phyloP scores from a whole-genome alignment of 352 stramenopile genomes.

The Phytophthora crassamura region DNA sequence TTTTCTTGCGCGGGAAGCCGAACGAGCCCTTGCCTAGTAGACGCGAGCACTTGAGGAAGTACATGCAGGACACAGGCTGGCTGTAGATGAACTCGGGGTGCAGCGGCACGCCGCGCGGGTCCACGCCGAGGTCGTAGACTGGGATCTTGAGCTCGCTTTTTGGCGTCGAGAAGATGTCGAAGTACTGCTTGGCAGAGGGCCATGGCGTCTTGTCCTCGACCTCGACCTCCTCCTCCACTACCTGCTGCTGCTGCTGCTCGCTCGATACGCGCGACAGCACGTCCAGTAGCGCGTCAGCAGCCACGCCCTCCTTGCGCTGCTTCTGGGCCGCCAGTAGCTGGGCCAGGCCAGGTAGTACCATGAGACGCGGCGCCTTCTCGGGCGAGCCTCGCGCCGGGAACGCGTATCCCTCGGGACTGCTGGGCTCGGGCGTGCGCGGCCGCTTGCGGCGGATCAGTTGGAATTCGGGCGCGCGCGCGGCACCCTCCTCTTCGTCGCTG shows the following conservation, averaged over 20 bases:
- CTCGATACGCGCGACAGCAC: conserved; percentile 32
- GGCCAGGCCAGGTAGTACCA: conserved; percentile 49
- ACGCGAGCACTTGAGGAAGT: conserved; percentile 71
- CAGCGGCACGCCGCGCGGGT: conserved; percentile 70
- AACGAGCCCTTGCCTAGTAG: conserved; percentile 76
- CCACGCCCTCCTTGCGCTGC: conserved; percentile 27
- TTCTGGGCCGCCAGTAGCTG: conserved; percentile 50
- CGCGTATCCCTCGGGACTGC: conserved; percentile 1
- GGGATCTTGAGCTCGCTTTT: conserved; percentile 51
- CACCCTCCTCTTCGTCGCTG: conserved; percentile 20
- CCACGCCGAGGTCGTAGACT: conserved; percentile 76
- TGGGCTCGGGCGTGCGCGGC: conserved; percentile 38
- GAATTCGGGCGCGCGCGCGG: conserved; percentile 22
- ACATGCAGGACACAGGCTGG: conserved; percentile 76
- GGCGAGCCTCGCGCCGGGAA: conserved; percentile 11
- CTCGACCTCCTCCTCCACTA: conserved; percentile 42
- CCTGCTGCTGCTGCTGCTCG: conserved; percentile 17
- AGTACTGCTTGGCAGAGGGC: conserved; percentile 74
- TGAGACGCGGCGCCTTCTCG: conserved; percentile 34
- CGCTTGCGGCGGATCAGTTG: conserved; percentile 56
- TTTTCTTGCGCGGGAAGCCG: conserved; percentile 73
- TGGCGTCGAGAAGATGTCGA: conserved; percentile 54
- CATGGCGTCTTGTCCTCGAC: conserved; percentile 79
- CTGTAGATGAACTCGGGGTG: conserved; percentile 85
- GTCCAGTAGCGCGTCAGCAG: conserved; percentile 17